Evolutionary conservation across 2,329 filamentous ascomycete genomes (phyloP), one percentile per base, ranked within the genome.

Genomic region (Hypomyces rosellus): DNA sequence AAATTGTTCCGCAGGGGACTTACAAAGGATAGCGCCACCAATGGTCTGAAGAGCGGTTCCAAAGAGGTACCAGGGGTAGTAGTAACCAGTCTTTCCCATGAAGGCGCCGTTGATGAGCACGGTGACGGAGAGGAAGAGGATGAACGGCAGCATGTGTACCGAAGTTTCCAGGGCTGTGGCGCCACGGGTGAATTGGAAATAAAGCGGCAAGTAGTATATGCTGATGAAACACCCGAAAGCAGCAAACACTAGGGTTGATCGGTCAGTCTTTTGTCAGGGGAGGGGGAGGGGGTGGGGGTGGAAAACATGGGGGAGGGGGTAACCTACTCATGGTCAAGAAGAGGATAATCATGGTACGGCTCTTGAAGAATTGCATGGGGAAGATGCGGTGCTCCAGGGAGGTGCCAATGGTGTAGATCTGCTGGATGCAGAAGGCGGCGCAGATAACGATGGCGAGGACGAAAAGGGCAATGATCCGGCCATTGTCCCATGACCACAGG

Each of bases 171-270:
- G 56, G 0, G 71, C 63, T 0, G 55, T 62, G 44, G 74, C 73
- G 8, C 66, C 67, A 3, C 62, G 61, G 1, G 65, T 66, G 58
- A 77, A 78, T 54, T 75, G 70, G 60, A 77, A 78, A 59, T 67
- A 75, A 1, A 78, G 59, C 0, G 76, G 75, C 8, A 77, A 69
- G 58, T 72, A 77, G 59, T 77, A 78, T 20, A 73, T 60, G 12
- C 57, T 45, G 8, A 68, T 55, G 42, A 65, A 66, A 37, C 52
- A 48, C 7, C 55, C 54, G 13, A 59, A 53, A n/a, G 55, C 55
- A 15, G 51, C 50, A 9, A 47, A 55, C 12, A 42, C 39, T 18
- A n/a, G 39, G 12, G 20, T 42, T 7, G 18, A 5, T 7, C 39
- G n/a, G 13, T 38, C 13, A 38, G 36, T 13, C 36, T 15, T 15